A percentile compares a stretch with the other conserved stretches of the same genome.
Evolutionary conservation across 306 rosid species (phyloP).

Genomic region (Cucumis hystrix): DNA sequence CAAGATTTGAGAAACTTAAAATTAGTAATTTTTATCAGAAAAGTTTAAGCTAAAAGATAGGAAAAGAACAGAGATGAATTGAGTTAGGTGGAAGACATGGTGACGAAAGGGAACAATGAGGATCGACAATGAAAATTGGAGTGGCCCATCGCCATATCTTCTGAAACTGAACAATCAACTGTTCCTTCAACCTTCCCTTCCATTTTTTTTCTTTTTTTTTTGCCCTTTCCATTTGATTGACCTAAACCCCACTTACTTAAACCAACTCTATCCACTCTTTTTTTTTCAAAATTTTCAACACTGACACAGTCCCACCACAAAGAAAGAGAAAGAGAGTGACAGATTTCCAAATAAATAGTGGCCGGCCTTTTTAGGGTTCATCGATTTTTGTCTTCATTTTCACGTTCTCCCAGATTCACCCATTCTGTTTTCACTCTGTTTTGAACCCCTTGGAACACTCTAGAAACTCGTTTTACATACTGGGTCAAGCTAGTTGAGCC

Average conservation of each 20-base stretch:
- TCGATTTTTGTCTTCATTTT: not conserved
- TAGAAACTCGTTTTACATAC: not conserved
- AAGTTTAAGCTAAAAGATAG: not conserved
- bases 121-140: not conserved
- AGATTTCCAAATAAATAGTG: not conserved
- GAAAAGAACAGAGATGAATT: not conserved
- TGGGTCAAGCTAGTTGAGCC: not conserved
- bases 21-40: too few relatives aligned
- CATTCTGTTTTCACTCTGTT: not conserved
- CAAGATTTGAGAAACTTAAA: too few relatives aligned
- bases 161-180: not conserved
- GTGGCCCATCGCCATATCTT: not conserved
- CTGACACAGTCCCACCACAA: not conserved
- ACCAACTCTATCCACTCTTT: too few relatives aligned
- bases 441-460: not conserved
- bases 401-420: not conserved
- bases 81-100: not conserved
- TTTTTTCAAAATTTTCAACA: too few relatives aligned
- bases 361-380: not conserved
- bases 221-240: too few relatives aligned
- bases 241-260: too few relatives aligned
- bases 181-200: not conserved
- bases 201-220: not conserved
- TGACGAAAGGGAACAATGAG: constrained; percentile 1
- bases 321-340: not conserved